phyloP scores from a whole-genome alignment of 495 filamentous ascomycete species.

The Lophiotrema nucula region DNA sequence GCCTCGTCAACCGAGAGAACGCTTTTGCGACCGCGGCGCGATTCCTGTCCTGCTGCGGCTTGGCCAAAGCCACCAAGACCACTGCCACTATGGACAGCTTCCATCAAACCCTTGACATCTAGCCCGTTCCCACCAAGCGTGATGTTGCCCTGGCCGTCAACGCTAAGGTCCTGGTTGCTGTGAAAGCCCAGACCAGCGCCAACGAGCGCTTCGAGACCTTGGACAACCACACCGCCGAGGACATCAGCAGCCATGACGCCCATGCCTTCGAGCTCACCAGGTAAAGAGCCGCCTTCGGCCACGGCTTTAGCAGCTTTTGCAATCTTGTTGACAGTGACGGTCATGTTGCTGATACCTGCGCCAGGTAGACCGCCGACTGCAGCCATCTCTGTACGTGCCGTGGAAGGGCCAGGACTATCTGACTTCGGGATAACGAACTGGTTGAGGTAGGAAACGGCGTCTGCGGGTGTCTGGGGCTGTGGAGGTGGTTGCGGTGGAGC shows the following conservation, averaged over 20 bases:
- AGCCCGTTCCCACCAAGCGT: slow-evolving; percentile 1
- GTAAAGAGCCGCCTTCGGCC: slow-evolving; percentile 17
- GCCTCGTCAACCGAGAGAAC: slow-evolving; percentile 60
- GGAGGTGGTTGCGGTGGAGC: slow-evolving; percentile 46
- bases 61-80: slow-evolving; percentile 21
- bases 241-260: slow-evolving; percentile 28
- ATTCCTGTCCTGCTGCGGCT: slow-evolving; percentile 31
- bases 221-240: slow-evolving; percentile 25
- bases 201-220: slow-evolving; percentile 31
- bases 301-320: slow-evolving; percentile 28
- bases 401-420: slow-evolving; percentile 11
- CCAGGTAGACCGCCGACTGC: slow-evolving; percentile 26
- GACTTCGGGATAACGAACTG: slow-evolving; percentile 58
- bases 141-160: slow-evolving; percentile 5
- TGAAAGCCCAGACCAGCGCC: slow-evolving; percentile 17
- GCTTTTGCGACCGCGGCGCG: slow-evolving; percentile 13
- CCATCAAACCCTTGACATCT: slow-evolving; percentile 12
- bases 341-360: slow-evolving; percentile 8
- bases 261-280: slow-evolving; percentile 25
- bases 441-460: slow-evolving; percentile 65
- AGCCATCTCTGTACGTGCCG: slow-evolving; percentile 14
- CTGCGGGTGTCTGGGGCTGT: slow-evolving; percentile 30
- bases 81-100: slow-evolving; percentile 3
- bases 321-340: slow-evolving; percentile 25
- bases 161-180: background rate